A percentile compares a stretch with the other conserved stretches of the same genome.
These are phyloP conservation scores for Globisporangium emineosum DNA, from an alignment of 352 stramenopile genomes.

Conservation along the genomic window DNA sequence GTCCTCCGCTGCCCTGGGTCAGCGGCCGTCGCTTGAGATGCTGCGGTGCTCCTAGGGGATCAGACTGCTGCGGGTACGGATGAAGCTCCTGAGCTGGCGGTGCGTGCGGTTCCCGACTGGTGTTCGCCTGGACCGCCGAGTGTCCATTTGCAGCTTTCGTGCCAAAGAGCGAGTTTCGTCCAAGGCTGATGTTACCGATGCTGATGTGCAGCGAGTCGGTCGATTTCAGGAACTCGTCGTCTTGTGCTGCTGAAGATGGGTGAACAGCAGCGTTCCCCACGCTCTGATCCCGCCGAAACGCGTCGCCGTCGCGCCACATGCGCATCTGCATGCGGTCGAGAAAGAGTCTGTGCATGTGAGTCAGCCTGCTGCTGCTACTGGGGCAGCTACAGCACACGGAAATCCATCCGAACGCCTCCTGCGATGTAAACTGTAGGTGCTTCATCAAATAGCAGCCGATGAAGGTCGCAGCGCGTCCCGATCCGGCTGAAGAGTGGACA, in stretches of 20 bases:
- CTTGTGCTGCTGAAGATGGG: neutral
- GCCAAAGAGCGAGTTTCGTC: slow-evolving; percentile 49
- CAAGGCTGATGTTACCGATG: slow-evolving; percentile 63
- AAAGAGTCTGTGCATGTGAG: slow-evolving; percentile 85
- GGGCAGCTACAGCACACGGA: slow-evolving; percentile 78
- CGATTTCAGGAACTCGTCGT: neutral
- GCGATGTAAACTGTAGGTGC: slow-evolving; percentile 92
- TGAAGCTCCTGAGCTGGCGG: neutral
- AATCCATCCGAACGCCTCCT: slow-evolving; percentile 95
- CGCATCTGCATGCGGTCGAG: slow-evolving; percentile 83
- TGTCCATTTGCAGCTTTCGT: slow-evolving; percentile 31
- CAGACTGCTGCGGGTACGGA: neutral
- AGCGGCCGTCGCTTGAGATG: slow-evolving; percentile 36
- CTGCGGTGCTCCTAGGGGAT: neutral
- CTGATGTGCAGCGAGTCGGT: slow-evolving; percentile 35
- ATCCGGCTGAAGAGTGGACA: slow-evolving; percentile 53
- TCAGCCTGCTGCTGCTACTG: slow-evolving; percentile 84
- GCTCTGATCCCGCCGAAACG: slow-evolving; percentile 25
- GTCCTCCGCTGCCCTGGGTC: slow-evolving; percentile 36
- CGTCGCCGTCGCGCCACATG: slow-evolving; percentile 66
- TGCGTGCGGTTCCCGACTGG: slow-evolving; percentile 8
- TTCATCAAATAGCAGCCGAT: slow-evolving; percentile 99
- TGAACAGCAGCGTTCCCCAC: slow-evolving; percentile 9
- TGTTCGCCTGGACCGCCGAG: neutral
- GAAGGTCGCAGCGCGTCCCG: slow-evolving; percentile 92